Evolutionary conservation across 257 asterid genomes (phyloP), one percentile per base, ranked within the genome.

Genomic region (Voacanga thouarsii): DNA sequence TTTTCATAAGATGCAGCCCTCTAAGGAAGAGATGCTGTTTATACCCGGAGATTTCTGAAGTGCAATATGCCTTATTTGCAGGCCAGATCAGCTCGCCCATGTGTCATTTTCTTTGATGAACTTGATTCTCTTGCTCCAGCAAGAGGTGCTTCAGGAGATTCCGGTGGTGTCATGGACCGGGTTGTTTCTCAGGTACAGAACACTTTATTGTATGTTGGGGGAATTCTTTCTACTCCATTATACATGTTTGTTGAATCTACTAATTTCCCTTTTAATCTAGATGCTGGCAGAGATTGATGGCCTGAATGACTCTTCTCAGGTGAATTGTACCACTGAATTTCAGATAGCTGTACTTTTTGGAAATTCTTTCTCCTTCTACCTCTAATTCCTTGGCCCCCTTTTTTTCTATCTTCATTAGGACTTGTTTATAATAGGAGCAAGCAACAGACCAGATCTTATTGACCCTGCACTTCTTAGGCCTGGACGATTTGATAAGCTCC

Each of bases 261-360:
- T 23, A 74, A 76, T 63, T 23, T 11, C 82, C 83, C 59, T 37
- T 71, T 60, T 23, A 64, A 66, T 85, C 55, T 76, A 95, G 98
- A 93, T 96, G 99, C 98, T 96, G 79, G 98, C 98, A 63, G 97
- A 93, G 87, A 93, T 95, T 76, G 99, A 93, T 84, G 99, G 98
- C 82, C 89, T 96, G 82, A 90, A 83, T 57, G 99, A 96, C 88
- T 88, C 96, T 75, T 78, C 92, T 60, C 99, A 96, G 97, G 99
- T 92, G 39, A 24, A 85, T 79, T 70, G 57, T 50, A 41, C 14
- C 81, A 72, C 49, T 75, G 24, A 19, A 56, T 51, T 55, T 53
- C n/a, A 44, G 55, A 49, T 73, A 71, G 71, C 57, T 33, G 59
- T 44, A 53, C 43, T 11, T 71, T 57, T 61, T 59, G 77, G 50